Base-by-base conservation (phyloP, 2,329 filamentous ascomycete species). In the Botrytis galanthina region DNA sequence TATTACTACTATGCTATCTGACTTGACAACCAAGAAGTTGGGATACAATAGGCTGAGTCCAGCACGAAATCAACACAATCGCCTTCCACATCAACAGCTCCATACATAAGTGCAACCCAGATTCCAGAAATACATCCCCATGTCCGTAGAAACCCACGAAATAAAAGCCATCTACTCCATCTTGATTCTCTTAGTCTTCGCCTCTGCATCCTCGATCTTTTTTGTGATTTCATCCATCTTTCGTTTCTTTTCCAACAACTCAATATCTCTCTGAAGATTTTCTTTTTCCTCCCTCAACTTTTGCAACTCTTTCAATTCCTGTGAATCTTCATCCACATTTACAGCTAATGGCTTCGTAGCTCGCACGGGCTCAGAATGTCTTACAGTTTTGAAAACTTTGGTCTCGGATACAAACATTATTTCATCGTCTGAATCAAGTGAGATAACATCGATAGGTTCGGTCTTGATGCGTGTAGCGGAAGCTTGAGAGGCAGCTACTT, bases 401-500 rank as follows among this genome's bases (percentile, higher is more conserved):
- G 29, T n/a, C 29, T 66, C 63, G 18, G 63, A 66, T 10, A n/a
- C 20, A 18, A 51, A 66, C 0, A 48, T 26, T 1, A 48, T 1
- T 3, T 66, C 42, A 26, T 66, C 62, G 12, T 66, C 62, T 9
- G 29, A 48, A 48, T 48, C 29, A 66, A 35, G 10, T 35, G 62
- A 32, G 0, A 18, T 26, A 9, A 35, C 6, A 26, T 26, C n/a
- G 6, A 26, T 32, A 3, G 42, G 42, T 46, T 66, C 12, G 5
- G 1, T 26, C 18, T 66, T 48, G 12, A 48, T 4, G 1, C 4
- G 20, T 0, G 5, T 1, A 9, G 1, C 0, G 2, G 48, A 16
- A 51, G 12, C 10, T 51, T n/a, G 48, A 51, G 48, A 51, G n/a
- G 12, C 1, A n/a, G 48, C 48, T 6, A 14, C 4, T 14, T 51